Percentiles rank a stretch among this genome's conserved stretches.
Evolutionary conservation across 768 basidiomycete genomes (phyloP).

Genomic region (Auricularia cornea): DNA sequence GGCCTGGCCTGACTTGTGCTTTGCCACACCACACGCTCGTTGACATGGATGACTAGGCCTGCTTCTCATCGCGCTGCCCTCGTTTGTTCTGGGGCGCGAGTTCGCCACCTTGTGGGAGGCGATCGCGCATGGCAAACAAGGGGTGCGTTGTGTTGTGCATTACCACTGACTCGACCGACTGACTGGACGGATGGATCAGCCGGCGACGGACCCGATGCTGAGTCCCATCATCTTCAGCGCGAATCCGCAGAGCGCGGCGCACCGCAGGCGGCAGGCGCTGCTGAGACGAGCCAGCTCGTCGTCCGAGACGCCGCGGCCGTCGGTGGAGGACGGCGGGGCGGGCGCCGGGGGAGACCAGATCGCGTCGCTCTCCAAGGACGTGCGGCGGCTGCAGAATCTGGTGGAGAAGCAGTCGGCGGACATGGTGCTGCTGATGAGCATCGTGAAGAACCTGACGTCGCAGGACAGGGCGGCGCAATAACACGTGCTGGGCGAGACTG

Average conservation of each 20-base stretch:
- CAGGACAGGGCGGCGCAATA: not conserved
- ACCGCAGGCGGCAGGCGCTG: too few relatives aligned
- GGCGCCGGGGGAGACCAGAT: not conserved
- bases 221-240: not conserved
- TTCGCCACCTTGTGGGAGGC: constrained; percentile 87
- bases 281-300: too few relatives aligned
- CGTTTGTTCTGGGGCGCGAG: constrained; percentile 85
- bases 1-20: too few relatives aligned
- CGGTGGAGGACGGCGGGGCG: not conserved
- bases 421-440: not conserved
- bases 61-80: constrained; percentile 81
- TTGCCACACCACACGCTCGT: too few relatives aligned
- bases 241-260: not conserved
- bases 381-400: not conserved
- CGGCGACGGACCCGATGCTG: not conserved
- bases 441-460: not conserved
- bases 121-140: constrained; percentile 41
- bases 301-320: not conserved
- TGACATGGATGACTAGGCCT: constrained; percentile 35
- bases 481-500: not conserved
- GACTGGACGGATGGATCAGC: too few relatives aligned
- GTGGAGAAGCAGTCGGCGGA: not conserved
- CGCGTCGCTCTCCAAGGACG: not conserved
- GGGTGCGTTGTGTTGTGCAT: not conserved
- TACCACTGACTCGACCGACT: not conserved